phyloP scores from a whole-genome alignment of 176 grass and related monocot species.

The Bothriochloa decipiens region DNA sequence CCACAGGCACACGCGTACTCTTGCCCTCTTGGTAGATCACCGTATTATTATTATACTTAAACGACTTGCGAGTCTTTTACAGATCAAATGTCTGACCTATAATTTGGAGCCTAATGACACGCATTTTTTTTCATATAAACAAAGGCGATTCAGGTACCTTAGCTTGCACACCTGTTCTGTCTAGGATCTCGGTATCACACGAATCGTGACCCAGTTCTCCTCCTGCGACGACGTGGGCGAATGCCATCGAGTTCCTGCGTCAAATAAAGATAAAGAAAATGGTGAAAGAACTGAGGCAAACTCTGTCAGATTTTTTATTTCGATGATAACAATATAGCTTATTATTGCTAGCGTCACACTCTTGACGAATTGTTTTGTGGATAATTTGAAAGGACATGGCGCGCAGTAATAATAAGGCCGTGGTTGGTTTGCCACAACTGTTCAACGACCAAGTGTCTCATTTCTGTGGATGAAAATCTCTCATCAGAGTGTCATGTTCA shows the following conservation, averaged over 20 bases:
- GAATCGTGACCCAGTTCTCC: conserved; percentile 9
- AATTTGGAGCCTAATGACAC: neutral
- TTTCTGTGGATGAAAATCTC: neutral
- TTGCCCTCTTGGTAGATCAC: neutral
- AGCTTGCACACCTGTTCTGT: conserved; percentile 2
- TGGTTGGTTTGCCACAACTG: neutral
- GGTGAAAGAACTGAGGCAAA: neutral
- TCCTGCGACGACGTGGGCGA: neutral
- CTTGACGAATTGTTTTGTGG: neutral
- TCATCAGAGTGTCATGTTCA: neutral
- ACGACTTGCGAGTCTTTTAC: neutral
- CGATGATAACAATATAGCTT: neutral
- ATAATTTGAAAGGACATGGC: neutral
- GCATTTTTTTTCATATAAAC: neutral
- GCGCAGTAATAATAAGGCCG: neutral
- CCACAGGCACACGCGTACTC: neutral
- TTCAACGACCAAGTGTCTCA: neutral
- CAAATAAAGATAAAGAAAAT: conserved; percentile 10
- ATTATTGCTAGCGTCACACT: neutral
- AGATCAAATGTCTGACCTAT: neutral
- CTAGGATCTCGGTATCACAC: neutral
- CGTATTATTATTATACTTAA: neutral
- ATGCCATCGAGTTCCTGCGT: neutral
- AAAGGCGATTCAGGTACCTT: neutral
- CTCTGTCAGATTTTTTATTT: neutral